Base-by-base conservation (phyloP, 495 filamentous ascomycete genomes). In the Lophiostoma macrostomum region DNA sequence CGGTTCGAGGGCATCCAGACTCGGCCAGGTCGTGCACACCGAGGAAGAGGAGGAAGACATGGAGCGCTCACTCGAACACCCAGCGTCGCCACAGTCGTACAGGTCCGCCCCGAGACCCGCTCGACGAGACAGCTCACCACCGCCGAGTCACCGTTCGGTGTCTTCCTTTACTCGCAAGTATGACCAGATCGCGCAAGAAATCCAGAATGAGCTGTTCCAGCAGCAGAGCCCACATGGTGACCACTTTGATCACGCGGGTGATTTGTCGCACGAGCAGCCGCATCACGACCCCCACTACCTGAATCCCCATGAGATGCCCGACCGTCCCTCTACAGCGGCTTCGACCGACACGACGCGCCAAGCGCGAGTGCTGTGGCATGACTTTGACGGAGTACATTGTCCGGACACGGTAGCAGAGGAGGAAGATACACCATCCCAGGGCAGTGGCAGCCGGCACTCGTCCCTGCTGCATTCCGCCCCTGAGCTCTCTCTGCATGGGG, bases 341-440 rank as follows among this genome's bases (percentile, higher is more conserved):
- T 90, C 88, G 6, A 75, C 67, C 16, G 83, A 83, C 56, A 90
- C 86, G 18, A 83, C 75, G 54, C 82, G 84, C 16, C 81, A 91
- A 65, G 82, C 82, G 32, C 30, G 63, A 71, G 72, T 28, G 1
- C 76, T 93, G 19, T 98, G 97, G 73, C 80, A 77, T 8, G 89
- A 95, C 66, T 98, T 98, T 63, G 93, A 97, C 72, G 93, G 93
- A 44, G 90, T 90, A 11, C 91, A 98, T 69, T 91, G 81, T 65
- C 73, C 81, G 23, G 60, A 67, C 50, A 59, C 59, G 8, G 55
- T 68, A 13, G 29, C 58, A 54, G 28, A 74, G 60, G 28, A 71
- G 70, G 48, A 65, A 64, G 27, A 69, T 67, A 12, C 57, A 64
- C 50, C 31, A 31, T 53, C 56, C 36, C 32, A 51, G 18, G 18